These are phyloP conservation scores for Sporothrix phasma DNA, from an alignment of 2,329 filamentous ascomycete genomes.

Conservation along the genomic window DNA sequence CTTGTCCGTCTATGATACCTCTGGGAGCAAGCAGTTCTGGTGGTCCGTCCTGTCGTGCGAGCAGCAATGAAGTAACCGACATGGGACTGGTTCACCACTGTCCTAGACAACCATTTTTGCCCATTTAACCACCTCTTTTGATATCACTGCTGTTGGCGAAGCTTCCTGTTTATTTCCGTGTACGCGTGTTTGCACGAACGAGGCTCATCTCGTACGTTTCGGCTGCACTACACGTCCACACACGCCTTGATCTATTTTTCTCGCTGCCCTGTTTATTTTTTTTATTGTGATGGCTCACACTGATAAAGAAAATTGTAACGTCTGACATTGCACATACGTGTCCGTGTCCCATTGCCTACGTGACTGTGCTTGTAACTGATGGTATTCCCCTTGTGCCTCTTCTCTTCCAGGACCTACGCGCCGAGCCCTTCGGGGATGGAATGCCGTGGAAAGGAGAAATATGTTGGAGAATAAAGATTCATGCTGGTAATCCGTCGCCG, in stretches of 20 bases:
- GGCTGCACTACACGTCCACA: not conserved
- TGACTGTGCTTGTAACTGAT: not conserved
- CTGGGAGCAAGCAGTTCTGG: not conserved
- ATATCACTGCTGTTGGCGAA: constrained; percentile 12
- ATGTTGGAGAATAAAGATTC: not conserved
- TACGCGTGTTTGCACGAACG: not conserved
- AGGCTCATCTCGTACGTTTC: constrained; percentile 9
- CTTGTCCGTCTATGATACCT: constrained; percentile 6
- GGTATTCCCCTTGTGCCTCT: no score
- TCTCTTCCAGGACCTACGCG: no score
- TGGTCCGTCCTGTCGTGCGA: not conserved
- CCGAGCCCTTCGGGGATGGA: no score
- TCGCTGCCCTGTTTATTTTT: not conserved
- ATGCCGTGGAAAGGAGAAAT: not conserved
- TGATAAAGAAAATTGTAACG: constrained; percentile 15
- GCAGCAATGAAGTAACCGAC: not conserved
- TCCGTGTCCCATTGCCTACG: not conserved
- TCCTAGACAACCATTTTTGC: not conserved
- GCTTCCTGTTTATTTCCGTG: not conserved
- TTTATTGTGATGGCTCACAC: constrained; percentile 3
- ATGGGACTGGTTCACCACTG: not conserved
- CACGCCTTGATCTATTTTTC: constrained; percentile 7
- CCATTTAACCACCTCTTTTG: constrained; percentile 9
- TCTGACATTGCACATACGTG: constrained; percentile 17
- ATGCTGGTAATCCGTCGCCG: no score